These are phyloP conservation scores for Eudorina sp. DNA, from an alignment of 139 green algal species.

Conservation along the genomic window DNA sequence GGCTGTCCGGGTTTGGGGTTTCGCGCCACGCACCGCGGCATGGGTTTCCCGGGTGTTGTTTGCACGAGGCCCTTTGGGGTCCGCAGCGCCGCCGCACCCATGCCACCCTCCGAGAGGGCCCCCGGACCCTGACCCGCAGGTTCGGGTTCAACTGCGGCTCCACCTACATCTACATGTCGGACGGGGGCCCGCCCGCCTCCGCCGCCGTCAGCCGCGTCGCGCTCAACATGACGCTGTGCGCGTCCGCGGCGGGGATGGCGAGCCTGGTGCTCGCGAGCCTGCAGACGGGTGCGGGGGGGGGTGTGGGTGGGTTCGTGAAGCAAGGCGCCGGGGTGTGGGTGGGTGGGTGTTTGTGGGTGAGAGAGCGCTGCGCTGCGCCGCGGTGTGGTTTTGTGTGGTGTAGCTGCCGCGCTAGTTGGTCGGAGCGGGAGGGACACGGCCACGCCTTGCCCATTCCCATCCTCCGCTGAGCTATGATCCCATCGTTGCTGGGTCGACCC, in stretches of 20 bases:
- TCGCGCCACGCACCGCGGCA: too few species aligned
- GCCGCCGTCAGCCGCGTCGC: slow-evolving; percentile 41
- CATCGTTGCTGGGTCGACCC: too few species aligned
- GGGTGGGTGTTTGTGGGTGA: not conserved
- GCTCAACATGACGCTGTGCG: slow-evolving; percentile 65
- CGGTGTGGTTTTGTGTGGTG: too few species aligned
- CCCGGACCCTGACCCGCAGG: not conserved
- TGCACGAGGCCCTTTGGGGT: too few species aligned
- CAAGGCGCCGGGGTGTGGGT: too few species aligned
- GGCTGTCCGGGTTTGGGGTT: too few species aligned
- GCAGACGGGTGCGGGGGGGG: not conserved
- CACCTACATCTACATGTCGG: slow-evolving; percentile 44
- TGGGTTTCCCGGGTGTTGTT: too few species aligned
- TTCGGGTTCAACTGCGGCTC: slow-evolving; percentile 51
- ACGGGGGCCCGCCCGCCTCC: not conserved
- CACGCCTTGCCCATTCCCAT: too few species aligned
- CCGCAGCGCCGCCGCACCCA: not conserved
- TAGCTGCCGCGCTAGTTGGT: too few species aligned
- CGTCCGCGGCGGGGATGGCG: slow-evolving; percentile 32
- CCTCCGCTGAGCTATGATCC: too few species aligned
- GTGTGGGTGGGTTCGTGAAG: not conserved
- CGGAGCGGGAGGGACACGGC: too few species aligned
- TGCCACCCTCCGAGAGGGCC: not conserved
- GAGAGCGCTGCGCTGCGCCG: too few species aligned
- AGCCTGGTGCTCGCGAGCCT: slow-evolving; percentile 47